These are phyloP conservation scores for Singerocomus inundabilis DNA, from an alignment of 1,284 basidiomycete species.

Conservation along the genomic window DNA sequence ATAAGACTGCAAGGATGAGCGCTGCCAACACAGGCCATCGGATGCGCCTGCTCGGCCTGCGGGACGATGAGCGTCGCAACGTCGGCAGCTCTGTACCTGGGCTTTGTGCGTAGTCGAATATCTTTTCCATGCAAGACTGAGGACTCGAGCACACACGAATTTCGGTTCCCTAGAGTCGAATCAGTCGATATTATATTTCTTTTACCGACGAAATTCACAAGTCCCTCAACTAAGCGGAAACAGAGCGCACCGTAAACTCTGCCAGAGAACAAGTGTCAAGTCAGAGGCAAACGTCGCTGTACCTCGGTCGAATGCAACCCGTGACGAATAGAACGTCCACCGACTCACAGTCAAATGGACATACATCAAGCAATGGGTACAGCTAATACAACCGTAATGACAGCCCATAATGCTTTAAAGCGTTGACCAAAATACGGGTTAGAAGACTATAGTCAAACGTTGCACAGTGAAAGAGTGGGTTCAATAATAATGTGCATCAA, in stretches of 20 bases:
- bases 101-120: background rate
- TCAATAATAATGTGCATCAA: constrained; percentile 7
- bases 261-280: no score
- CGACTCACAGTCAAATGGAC: no score
- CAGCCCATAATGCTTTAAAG: constrained; percentile 7
- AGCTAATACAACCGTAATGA: background rate
- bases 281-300: no score
- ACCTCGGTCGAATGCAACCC: no score
- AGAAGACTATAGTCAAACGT: constrained; percentile 10
- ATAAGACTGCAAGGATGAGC: constrained; percentile 17
- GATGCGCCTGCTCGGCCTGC: constrained; percentile 7
- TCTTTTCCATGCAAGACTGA: constrained; percentile 22
- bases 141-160: no score
- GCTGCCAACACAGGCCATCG: constrained; percentile 18
- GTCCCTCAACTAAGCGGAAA: no score
- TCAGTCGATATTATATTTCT: no score
- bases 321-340: no score
- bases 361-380: no score
- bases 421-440: constrained; percentile 13
- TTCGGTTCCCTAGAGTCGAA: no score
- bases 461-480: constrained; percentile 1
- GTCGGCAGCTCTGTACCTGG: background rate
- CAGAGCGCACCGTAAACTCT: no score
- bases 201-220: no score
- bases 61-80: constrained; percentile 1